Evolutionary conservation across 805 yeast species (phyloP).

Genomic region (Kuraishia borneana): DNA sequence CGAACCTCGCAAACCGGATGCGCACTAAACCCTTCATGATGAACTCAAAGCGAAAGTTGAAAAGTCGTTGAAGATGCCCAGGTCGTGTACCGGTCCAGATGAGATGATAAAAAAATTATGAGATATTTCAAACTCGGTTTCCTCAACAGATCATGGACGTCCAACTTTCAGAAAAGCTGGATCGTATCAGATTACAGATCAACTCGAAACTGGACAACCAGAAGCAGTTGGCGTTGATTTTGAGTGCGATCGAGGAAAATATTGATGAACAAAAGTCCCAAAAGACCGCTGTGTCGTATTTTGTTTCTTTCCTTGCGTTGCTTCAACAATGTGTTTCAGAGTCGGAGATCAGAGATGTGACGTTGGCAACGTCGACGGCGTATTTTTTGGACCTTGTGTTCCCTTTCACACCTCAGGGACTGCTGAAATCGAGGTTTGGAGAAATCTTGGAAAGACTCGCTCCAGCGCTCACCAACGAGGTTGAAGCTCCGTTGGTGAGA

Average conservation of each 20-base stretch:
- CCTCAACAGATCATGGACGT: too few species aligned
- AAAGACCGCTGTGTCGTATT: constrained; percentile 67
- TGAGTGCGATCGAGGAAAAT: constrained; percentile 86
- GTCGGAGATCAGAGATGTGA: constrained; percentile 39
- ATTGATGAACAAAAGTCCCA: constrained; percentile 54
- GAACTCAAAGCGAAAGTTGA: too few species aligned
- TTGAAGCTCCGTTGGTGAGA: constrained; percentile 73
- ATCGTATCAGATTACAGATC: constrained; percentile 59
- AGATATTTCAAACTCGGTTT: neutral
- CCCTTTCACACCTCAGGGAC: constrained; percentile 58
- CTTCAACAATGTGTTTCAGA: constrained; percentile 62
- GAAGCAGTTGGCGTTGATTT: constrained; percentile 70
- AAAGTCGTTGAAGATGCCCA: too few species aligned
- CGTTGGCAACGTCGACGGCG: constrained; percentile 63
- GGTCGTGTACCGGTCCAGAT: neutral
- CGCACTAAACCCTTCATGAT: constrained; percentile 62
- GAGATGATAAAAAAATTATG: neutral
- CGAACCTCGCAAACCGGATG: constrained; percentile 87
- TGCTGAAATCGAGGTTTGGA: constrained; percentile 65
- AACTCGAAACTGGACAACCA: constrained; percentile 81
- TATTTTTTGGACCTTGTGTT: constrained; percentile 74
- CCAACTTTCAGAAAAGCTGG: constrained; percentile 49
- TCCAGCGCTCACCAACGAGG: constrained; percentile 59
- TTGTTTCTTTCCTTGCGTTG: constrained; percentile 72
- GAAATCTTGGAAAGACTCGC: constrained; percentile 74